Conservation (phyloP, 805 yeast genomes). For the Lipomyces japonicus region DNA sequence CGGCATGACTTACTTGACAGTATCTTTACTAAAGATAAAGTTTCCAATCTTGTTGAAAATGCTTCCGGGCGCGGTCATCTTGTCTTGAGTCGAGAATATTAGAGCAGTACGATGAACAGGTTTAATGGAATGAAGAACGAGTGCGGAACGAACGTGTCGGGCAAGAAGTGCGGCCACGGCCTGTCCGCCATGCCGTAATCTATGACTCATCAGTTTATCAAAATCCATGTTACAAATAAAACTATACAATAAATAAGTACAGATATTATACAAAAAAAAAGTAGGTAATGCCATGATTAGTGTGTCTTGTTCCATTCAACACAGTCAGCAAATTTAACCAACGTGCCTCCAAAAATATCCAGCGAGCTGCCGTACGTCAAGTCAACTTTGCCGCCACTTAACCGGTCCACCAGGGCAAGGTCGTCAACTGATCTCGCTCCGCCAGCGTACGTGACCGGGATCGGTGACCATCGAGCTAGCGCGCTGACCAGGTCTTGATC, state of each 20-base stretch:
- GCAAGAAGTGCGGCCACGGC: no score
- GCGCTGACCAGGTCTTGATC: conserved; percentile 71
- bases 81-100: no score
- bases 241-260: no score
- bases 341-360: conserved; percentile 88
- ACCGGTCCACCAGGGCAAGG: conserved; percentile 55
- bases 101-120: no score
- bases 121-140: no score
- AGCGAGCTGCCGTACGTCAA: conserved; percentile 89
- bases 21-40: conserved; percentile 41
- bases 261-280: background rate
- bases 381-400: conserved; percentile 83
- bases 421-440: conserved; percentile 81
- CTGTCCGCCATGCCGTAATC: no score
- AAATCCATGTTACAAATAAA: no score
- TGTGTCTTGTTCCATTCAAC: conserved; percentile 63
- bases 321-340: conserved; percentile 73
- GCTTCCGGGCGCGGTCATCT: conserved; percentile 11
- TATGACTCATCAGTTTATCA: no score
- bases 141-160: no score
- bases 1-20: conserved; percentile 35
- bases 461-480: conserved; percentile 72
- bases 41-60: conserved; percentile 36
- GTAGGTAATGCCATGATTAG: conserved; percentile 1
- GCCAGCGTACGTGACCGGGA: conserved; percentile 91